phyloP scores from a whole-genome alignment of 345 rosid genomes.

The Litchi chinensis region DNA sequence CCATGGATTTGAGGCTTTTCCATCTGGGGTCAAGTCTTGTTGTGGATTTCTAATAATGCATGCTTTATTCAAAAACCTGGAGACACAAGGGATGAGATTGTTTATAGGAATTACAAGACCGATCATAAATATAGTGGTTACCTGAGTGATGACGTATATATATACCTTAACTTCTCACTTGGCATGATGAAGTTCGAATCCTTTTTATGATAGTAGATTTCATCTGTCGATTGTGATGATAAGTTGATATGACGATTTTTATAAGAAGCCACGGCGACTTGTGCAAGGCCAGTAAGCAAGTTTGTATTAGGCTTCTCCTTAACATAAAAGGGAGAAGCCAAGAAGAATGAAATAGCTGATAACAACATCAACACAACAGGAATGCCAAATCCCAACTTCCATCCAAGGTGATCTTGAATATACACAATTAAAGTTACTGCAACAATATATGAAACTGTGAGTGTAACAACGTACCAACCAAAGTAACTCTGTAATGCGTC shows the following conservation, averaged over 20 bases:
- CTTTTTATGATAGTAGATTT: slow-evolving; percentile 15
- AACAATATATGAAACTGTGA: slow-evolving; percentile 29
- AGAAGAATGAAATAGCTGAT: slow-evolving; percentile 44
- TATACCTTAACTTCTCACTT: slow-evolving; percentile 47
- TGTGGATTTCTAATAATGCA: slow-evolving; percentile 39
- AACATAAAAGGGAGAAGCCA: slow-evolving; percentile 48
- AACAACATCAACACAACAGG: slow-evolving; percentile 44
- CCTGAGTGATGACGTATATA: background rate
- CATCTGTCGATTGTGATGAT: slow-evolving; percentile 15
- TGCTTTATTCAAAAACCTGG: slow-evolving; percentile 61
- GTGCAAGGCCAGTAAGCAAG: slow-evolving; percentile 47
- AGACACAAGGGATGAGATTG: background rate
- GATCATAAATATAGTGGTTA: no score
- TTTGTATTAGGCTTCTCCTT: slow-evolving; percentile 36
- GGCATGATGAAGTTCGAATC: slow-evolving; percentile 36
- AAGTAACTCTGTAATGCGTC: slow-evolving; percentile 44
- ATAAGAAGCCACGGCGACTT: slow-evolving; percentile 44
- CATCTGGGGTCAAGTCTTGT: slow-evolving; percentile 36
- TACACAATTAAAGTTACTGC: slow-evolving; percentile 50
- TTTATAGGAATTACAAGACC: background rate
- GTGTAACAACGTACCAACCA: slow-evolving; percentile 49
- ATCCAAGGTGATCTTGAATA: slow-evolving; percentile 52
- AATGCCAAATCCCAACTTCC: slow-evolving; percentile 59
- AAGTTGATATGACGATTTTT: slow-evolving; percentile 34
- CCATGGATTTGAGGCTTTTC: slow-evolving; percentile 41